Percentiles rank a stretch among this genome's conserved stretches.
phyloP scores from a whole-genome alignment of 78 protist species.

The Reticulomyxa filosa region DNA sequence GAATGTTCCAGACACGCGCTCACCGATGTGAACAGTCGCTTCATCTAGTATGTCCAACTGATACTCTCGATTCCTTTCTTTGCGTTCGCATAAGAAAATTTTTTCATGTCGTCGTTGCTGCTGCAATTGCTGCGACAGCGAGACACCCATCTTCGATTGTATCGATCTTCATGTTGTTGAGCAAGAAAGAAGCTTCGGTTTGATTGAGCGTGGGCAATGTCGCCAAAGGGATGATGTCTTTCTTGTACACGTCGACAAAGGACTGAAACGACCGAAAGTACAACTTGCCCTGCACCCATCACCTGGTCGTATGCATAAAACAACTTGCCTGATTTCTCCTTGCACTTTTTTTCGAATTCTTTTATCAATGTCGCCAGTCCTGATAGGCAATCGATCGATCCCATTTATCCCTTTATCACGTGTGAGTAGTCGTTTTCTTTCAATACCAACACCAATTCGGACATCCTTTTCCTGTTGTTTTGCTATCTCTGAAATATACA shows the following conservation, averaged over 20 bases:
- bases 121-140: too few relatives aligned
- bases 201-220: neutral
- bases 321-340: neutral
- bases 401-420: neutral
- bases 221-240: neutral
- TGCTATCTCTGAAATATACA: too few relatives aligned
- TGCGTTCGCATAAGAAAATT: too few relatives aligned
- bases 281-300: neutral
- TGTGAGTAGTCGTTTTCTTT: neutral
- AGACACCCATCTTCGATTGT: neutral
- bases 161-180: neutral
- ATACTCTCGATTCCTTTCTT: too few relatives aligned
- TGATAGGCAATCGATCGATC: neutral
- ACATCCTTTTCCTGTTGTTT: neutral
- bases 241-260: neutral
- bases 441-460: neutral
- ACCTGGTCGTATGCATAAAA: neutral
- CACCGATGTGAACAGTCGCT: too few relatives aligned
- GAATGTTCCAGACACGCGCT: too few relatives aligned
- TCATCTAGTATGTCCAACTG: too few relatives aligned
- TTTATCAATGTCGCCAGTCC: neutral
- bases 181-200: neutral
- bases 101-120: too few relatives aligned
- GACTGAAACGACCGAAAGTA: neutral
- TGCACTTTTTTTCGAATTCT: neutral